Evolutionary conservation across 2,329 filamentous ascomycete species (phyloP).

Genomic region (Sodiomyces alkalinus): DNA sequence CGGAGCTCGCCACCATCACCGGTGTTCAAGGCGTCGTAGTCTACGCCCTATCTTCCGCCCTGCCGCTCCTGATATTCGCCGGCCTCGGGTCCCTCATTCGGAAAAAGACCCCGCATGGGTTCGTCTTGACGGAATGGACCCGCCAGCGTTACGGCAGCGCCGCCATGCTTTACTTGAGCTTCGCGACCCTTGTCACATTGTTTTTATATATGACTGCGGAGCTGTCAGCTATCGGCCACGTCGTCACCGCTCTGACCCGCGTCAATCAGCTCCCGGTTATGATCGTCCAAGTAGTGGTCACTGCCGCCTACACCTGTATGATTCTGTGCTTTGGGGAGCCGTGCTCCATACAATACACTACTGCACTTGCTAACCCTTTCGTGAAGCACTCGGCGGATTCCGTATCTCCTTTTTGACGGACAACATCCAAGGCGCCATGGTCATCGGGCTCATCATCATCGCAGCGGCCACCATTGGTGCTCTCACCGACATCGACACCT

Average conservation of each 20-base stretch:
- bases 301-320: slow-evolving; percentile 70
- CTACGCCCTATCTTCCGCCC: slow-evolving; percentile 57
- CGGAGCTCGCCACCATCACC: slow-evolving; percentile 62
- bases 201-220: slow-evolving; percentile 83
- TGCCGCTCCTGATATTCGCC: slow-evolving; percentile 63
- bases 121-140: slow-evolving; percentile 75
- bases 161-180: slow-evolving; percentile 58
- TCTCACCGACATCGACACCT: slow-evolving; percentile 55
- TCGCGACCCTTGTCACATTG: slow-evolving; percentile 64
- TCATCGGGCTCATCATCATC: slow-evolving; percentile 58
- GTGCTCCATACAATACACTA: neutral
- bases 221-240: slow-evolving; percentile 67
- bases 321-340: slow-evolving; percentile 2
- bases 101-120: slow-evolving; percentile 66
- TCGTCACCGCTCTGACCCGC: slow-evolving; percentile 58
- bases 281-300: slow-evolving; percentile 63
- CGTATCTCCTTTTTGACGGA: slow-evolving; percentile 74
- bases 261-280: slow-evolving; percentile 60
- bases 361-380: slow-evolving; percentile 4
- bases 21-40: slow-evolving; percentile 66
- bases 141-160: slow-evolving; percentile 59
- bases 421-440: slow-evolving; percentile 67
- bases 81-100: slow-evolving; percentile 63
- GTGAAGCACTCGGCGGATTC: slow-evolving; percentile 63
- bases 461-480: slow-evolving; percentile 65